phyloP scores from a whole-genome alignment of 2,329 filamentous ascomycete species.

The Grosmannia huntii region DNA sequence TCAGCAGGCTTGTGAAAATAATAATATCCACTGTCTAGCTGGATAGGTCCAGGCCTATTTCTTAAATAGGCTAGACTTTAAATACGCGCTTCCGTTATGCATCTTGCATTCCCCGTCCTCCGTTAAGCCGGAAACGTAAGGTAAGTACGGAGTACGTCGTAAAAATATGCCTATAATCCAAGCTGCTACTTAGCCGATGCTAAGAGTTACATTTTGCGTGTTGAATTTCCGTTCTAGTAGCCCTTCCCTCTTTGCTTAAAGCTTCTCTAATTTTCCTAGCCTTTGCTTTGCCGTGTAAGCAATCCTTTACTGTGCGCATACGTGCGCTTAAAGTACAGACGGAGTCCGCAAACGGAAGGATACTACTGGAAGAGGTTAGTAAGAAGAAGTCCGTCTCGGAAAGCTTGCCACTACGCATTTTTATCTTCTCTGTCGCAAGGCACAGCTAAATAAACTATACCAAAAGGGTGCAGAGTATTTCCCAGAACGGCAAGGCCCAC shows the following conservation, averaged over 20 bases:
- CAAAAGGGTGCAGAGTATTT: too few relatives aligned
- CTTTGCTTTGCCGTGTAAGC: background rate
- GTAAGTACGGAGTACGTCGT: too few relatives aligned
- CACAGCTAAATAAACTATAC: too few relatives aligned
- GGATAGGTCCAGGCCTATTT: constrained; percentile 2
- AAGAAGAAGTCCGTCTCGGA: too few relatives aligned
- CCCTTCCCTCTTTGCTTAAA: too few relatives aligned
- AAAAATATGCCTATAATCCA: background rate
- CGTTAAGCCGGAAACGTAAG: background rate
- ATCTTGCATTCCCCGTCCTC: background rate
- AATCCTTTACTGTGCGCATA: background rate
- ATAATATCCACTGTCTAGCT: constrained; percentile 5
- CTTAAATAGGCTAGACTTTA: background rate
- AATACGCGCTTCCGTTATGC: background rate
- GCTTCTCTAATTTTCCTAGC: background rate
- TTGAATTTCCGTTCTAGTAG: too few relatives aligned
- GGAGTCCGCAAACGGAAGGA: background rate
- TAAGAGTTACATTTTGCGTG: too few relatives aligned
- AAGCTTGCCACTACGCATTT: too few relatives aligned
- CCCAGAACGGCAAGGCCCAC: background rate
- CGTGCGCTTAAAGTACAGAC: background rate
- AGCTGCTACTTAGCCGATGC: too few relatives aligned
- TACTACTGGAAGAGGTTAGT: background rate
- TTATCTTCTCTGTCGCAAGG: too few relatives aligned
- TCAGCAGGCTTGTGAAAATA: constrained; percentile 5